Conservation (phyloP, 306 rosid species). For the Delonix regia region DNA sequence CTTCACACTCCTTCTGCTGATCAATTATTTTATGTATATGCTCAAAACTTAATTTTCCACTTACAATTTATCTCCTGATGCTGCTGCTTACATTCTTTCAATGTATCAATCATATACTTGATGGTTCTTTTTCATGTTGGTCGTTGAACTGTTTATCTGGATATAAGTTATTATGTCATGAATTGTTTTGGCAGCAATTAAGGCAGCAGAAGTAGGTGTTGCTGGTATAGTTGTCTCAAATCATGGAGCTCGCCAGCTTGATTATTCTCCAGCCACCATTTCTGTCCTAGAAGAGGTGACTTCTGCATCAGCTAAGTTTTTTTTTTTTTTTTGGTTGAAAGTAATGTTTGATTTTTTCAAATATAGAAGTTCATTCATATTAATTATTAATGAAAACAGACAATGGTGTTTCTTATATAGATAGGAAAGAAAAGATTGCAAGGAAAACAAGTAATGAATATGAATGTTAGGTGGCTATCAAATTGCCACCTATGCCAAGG, state of each 20-base stretch:
- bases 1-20: not conserved
- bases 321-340: too few relatives aligned
- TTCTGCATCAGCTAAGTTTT: too few relatives aligned
- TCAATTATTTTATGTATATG: not conserved
- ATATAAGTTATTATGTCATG: not conserved
- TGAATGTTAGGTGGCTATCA: too few relatives aligned
- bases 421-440: too few relatives aligned
- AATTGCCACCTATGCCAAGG: too few relatives aligned
- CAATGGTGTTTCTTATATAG: too few relatives aligned
- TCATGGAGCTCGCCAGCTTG: conserved; percentile 44
- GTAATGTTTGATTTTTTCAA: too few relatives aligned
- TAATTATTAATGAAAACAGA: too few relatives aligned
- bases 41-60: not conserved
- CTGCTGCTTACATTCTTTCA: not conserved
- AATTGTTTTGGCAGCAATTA: conserved; percentile 31
- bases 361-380: too few relatives aligned
- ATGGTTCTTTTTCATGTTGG: not conserved
- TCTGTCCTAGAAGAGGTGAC: conserved; percentile 42
- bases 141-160: not conserved
- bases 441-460: too few relatives aligned
- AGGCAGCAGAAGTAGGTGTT: conserved; percentile 35
- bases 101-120: not conserved
- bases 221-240: conserved; percentile 40
- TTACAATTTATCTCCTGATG: not conserved
- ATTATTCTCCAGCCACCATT: conserved; percentile 42